These are phyloP conservation scores for Penicillium aurantiogriseum DNA, from an alignment of 2,329 filamentous ascomycete species.

Conservation along the genomic window DNA sequence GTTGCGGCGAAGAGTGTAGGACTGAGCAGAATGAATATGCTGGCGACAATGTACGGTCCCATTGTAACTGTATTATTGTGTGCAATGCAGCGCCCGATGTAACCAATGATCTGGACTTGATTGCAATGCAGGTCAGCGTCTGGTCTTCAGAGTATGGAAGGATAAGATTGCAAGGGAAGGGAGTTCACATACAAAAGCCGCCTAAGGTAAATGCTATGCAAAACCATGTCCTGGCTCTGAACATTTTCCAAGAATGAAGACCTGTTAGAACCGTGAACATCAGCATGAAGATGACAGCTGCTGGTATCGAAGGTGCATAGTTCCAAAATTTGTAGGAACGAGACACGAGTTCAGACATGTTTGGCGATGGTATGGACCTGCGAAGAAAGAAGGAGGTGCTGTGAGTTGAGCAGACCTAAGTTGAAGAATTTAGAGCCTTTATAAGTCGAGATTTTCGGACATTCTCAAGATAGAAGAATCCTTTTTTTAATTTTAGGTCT, in stretches of 20 bases:
- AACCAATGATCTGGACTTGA: slow-evolving; percentile 39
- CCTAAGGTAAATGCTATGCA: slow-evolving; percentile 15
- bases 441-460: neutral
- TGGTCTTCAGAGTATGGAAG: neutral
- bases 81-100: slow-evolving; percentile 21
- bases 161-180: neutral
- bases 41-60: slow-evolving; percentile 43
- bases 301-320: slow-evolving; percentile 12
- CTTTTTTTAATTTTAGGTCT: neutral
- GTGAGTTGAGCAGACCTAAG: neutral
- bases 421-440: neutral
- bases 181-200: slow-evolving; percentile 13
- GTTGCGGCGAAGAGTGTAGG: slow-evolving; percentile 52
- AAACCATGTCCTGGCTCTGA: slow-evolving; percentile 13
- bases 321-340: slow-evolving; percentile 14
- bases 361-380: neutral
- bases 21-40: slow-evolving; percentile 48
- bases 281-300: slow-evolving; percentile 17
- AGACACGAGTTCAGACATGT: slow-evolving; percentile 5
- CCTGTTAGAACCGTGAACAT: slow-evolving; percentile 10
- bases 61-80: slow-evolving; percentile 22
- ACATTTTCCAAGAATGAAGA: slow-evolving; percentile 14
- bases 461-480: neutral
- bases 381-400: neutral
- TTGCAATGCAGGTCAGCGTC: neutral